phyloP scores from a whole-genome alignment of 345 rosid genomes.

The Hibiscus trionum region DNA sequence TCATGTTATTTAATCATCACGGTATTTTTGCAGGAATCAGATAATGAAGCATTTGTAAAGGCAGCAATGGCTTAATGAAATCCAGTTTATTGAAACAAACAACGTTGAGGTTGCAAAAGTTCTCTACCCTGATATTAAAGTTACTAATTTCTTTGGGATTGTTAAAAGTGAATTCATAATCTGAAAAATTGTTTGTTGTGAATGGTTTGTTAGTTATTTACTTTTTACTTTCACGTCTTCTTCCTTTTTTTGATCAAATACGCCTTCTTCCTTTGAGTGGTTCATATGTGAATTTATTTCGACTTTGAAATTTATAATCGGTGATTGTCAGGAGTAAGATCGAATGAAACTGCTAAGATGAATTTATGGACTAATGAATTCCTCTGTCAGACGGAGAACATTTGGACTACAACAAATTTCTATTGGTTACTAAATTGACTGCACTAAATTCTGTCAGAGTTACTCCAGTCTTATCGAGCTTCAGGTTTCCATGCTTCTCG shows the following conservation, averaged over 20 bases:
- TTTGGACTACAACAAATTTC: constrained; percentile 63
- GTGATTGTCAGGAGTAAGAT: background rate
- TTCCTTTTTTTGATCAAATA: background rate
- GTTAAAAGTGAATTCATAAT: constrained; percentile 45
- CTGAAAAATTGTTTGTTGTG: background rate
- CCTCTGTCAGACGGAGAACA: constrained; percentile 29
- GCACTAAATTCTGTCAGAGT: constrained; percentile 50
- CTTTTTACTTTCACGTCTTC: background rate
- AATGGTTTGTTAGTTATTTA: background rate
- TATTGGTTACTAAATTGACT: constrained; percentile 62
- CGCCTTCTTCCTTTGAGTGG: background rate
- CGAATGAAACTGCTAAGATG: background rate
- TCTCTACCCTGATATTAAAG: constrained; percentile 49
- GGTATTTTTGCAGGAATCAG: too few relatives aligned
- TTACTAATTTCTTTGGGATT: constrained; percentile 46
- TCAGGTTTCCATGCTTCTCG: constrained; percentile 43
- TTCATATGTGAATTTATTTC: background rate
- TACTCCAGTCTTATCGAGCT: constrained; percentile 29
- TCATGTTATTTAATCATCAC: too few relatives aligned
- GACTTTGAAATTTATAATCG: background rate
- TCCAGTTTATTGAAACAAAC: constrained; percentile 65
- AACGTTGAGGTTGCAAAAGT: constrained; percentile 37
- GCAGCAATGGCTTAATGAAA: constrained; percentile 30
- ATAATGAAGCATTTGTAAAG: constrained; percentile 3
- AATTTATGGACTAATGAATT: background rate